Evolutionary conservation across 306 rosid species (phyloP), one percentile per base, ranked within the genome.

Genomic region (Trichosanthes truncata): DNA sequence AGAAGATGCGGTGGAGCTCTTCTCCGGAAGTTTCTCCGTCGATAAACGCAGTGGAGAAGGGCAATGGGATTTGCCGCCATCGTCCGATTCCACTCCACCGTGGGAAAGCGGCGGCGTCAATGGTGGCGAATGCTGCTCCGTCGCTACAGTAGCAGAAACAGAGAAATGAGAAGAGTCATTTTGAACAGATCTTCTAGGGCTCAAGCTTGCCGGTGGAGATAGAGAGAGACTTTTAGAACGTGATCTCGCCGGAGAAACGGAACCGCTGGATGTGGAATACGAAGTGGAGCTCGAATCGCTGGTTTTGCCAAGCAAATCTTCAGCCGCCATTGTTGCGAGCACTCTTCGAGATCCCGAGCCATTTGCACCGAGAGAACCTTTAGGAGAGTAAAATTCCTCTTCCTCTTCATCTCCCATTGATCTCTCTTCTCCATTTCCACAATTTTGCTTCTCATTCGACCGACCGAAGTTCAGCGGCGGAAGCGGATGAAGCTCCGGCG

Each of bases 351-450:
- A 93, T 76, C 91, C 90, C 51, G 97, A 92, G 78, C 93, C 97
- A 14, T 80, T 84, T 1, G 85, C 91, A 9, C 84, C 87, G 31
- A 85, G 76, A 49, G 98, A 93, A 45, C 93, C 96, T 84, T 89
- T 90, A 6, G 98, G 98, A 4, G 98, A 93, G 85, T 90, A 93
- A 45, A 93, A 93, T 86, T 87, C 97, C 36, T 93, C 97, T 26
- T 91, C 98, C 9, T 86, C 98, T 0, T 91, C 92, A 8, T 79
- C 86, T 29, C 79, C 84, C 13, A 79, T 81, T 9, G 84, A 66
- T 67, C 40, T 77, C 83, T 49, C 78, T 33, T 72, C 85, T 9
- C 82, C 81, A 80, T 66, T 80, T 63, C 79, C 61, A 17, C 57
- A 31, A 12, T 15, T 81, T 5, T 43, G 33, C 79, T 45, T 76